phyloP scores from a whole-genome alignment of 441 rosid species.

The Pelargonium cotyledonis region DNA sequence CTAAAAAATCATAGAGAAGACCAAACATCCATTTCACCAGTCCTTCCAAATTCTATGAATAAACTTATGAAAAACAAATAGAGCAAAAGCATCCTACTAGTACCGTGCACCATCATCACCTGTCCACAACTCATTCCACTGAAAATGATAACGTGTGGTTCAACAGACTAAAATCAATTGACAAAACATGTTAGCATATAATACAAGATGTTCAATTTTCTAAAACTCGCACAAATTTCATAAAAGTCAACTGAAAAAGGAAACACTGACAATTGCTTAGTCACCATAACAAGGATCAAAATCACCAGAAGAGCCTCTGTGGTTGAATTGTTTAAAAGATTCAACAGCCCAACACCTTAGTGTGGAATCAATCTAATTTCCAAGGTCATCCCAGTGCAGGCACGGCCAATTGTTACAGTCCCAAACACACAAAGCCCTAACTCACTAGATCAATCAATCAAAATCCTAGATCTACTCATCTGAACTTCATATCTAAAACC shows the following conservation, averaged over 20 bases:
- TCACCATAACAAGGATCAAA: too few species aligned
- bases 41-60: neutral
- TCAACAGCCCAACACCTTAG: too few species aligned
- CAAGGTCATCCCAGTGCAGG: neutral
- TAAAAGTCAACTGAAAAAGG: too few species aligned
- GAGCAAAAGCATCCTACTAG: neutral
- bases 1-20: neutral
- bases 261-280: too few species aligned
- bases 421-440: neutral
- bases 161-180: too few species aligned
- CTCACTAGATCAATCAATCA: neutral
- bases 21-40: neutral
- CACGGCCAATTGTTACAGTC: neutral
- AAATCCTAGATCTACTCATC: neutral
- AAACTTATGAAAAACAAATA: neutral
- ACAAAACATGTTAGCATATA: too few species aligned
- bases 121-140: neutral
- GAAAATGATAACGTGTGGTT: too few species aligned
- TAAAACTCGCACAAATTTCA: too few species aligned
- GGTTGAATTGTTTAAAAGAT: too few species aligned
- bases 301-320: too few species aligned
- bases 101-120: neutral
- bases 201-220: too few species aligned
- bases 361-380: too few species aligned
- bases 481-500: neutral